Percentiles rank a stretch among this genome's conserved stretches.
Conservation (phyloP, 75 land plant genomes). For the Cupressus sempervirens region DNA sequence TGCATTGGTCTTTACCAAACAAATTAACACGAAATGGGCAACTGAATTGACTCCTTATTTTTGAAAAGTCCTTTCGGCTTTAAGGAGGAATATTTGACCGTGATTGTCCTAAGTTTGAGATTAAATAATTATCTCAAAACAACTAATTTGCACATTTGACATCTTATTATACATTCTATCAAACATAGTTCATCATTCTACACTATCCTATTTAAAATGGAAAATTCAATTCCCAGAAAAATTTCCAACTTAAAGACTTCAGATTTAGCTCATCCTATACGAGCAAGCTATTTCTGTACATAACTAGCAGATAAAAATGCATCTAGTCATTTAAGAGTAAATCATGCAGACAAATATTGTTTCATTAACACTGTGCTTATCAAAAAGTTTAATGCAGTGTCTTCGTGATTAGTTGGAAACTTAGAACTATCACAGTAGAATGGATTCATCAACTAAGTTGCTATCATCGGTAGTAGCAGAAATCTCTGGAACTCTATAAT, state of each 20-base stretch:
- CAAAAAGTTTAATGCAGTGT: background rate
- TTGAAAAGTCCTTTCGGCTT: background rate
- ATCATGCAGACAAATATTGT: background rate
- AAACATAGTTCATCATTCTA: background rate
- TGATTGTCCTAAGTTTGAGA: background rate
- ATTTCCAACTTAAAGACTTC: background rate
- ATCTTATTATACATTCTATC: background rate
- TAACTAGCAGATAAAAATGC: background rate
- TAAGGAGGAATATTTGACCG: background rate
- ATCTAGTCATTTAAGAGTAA: background rate
- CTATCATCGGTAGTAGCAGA: background rate
- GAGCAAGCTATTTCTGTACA: background rate
- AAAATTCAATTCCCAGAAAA: background rate
- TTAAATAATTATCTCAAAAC: background rate
- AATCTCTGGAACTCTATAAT: conserved; percentile 5
- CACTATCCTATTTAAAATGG: background rate
- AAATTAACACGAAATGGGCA: background rate
- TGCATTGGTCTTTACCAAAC: background rate
- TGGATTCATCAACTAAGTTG: conserved; percentile 1
- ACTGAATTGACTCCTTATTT: background rate
- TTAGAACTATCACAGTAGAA: background rate
- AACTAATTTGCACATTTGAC: background rate
- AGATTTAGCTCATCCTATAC: background rate
- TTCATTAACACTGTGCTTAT: background rate
- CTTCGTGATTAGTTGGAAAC: background rate